These are phyloP conservation scores for Hymenoscyphus linearis DNA, from an alignment of 2,329 filamentous ascomycete genomes.

Conservation along the genomic window DNA sequence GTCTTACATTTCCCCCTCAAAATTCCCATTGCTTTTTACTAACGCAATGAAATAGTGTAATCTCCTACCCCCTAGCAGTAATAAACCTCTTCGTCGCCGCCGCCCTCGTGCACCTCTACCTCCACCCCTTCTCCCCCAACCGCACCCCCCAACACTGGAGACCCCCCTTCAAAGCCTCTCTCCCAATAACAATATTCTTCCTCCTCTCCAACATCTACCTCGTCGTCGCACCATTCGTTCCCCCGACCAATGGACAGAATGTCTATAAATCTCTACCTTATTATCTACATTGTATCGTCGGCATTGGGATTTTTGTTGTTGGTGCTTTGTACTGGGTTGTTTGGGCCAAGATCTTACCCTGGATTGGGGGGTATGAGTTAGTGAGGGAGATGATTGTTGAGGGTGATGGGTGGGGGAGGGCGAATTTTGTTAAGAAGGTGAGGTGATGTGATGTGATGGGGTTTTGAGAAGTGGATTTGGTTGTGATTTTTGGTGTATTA, in stretches of 20 bases:
- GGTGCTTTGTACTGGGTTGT: constrained; percentile 52
- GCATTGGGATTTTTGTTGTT: constrained; percentile 46
- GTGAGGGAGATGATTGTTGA: constrained; percentile 50
- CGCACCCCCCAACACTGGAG: constrained; percentile 46
- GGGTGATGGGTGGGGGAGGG: constrained; percentile 59
- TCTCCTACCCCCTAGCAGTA: constrained; percentile 58
- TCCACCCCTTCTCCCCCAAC: constrained; percentile 42
- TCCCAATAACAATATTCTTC: constrained; percentile 53
- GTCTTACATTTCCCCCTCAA: constrained; percentile 15
- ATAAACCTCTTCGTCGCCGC: constrained; percentile 50
- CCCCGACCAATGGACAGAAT: constrained; percentile 45
- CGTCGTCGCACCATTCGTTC: constrained; percentile 53
- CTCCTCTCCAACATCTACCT: constrained; percentile 57
- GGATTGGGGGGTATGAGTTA: constrained; percentile 49
- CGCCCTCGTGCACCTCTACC: constrained; percentile 49
- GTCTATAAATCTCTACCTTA: constrained; percentile 51
- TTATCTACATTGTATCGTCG: constrained; percentile 53
- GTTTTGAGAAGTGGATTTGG: neutral
- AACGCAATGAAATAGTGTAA: constrained; percentile 40
- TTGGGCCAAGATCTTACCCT: constrained; percentile 49
- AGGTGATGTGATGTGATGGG: too few relatives aligned
- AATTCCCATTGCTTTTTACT: constrained; percentile 1
- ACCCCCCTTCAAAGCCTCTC: constrained; percentile 49
- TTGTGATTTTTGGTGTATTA: neutral
- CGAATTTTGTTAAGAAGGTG: constrained; percentile 41